A percentile compares a stretch with the other conserved stretches of the same genome.
phyloP scores from a whole-genome alignment of 768 basidiomycete genomes.

The Leccinum fibrillosum region DNA sequence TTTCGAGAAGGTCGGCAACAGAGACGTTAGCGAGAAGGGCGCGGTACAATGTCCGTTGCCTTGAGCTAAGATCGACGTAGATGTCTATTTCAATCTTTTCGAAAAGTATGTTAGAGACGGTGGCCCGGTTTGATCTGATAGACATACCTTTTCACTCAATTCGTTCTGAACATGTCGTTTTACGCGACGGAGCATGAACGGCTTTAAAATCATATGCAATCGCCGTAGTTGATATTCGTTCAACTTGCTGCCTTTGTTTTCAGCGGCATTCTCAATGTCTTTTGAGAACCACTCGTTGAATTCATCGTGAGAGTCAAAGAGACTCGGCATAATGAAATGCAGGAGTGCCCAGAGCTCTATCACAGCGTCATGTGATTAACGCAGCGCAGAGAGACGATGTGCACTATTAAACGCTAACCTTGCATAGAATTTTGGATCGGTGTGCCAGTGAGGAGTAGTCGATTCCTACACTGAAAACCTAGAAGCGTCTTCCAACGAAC shows the following conservation, averaged over 20 bases:
- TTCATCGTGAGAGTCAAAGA: constrained; percentile 99
- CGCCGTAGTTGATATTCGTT: constrained; percentile 95
- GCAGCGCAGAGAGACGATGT: not conserved
- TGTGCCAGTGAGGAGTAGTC: constrained; percentile 92
- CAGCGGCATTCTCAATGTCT: constrained; percentile 94
- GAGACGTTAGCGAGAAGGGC: constrained; percentile 91
- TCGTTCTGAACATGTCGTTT: constrained; percentile 99
- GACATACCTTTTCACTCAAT: constrained; percentile 88
- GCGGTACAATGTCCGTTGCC: constrained; percentile 88
- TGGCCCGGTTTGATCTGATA: constrained; percentile 46
- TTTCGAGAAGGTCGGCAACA: constrained; percentile 88
- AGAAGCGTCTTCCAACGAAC: constrained; percentile 97
- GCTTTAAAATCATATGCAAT: constrained; percentile 97
- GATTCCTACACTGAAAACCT: constrained; percentile 93
- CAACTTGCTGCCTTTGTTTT: constrained; percentile 86
- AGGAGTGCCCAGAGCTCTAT: constrained; percentile 96
- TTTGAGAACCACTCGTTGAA: constrained; percentile 99
- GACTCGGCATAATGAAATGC: constrained; percentile 99
- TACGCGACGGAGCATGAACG: constrained; percentile 96
- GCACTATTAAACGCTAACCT: constrained; percentile 46
- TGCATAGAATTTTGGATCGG: constrained; percentile 99
- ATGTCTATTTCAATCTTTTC: constrained; percentile 92
- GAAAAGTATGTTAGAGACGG: constrained; percentile 79
- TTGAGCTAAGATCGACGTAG: constrained; percentile 89
- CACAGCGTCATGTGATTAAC: constrained; percentile 4